phyloP scores from a whole-genome alignment of 345 rosid species.

The Camelina neglecta region DNA sequence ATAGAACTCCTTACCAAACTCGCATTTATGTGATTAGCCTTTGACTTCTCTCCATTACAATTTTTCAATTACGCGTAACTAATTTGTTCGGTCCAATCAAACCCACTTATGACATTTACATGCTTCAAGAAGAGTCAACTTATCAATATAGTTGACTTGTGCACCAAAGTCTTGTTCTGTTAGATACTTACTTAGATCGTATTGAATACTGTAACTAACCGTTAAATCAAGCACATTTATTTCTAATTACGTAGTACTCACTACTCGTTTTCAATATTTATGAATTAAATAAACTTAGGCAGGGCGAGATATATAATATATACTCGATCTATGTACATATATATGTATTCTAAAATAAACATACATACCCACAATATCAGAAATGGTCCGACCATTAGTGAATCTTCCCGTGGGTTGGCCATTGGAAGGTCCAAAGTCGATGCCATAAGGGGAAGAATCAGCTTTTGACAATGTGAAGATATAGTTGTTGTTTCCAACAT shows the following conservation, averaged over 20 bases:
- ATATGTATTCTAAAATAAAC: not conserved
- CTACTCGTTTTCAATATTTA: constrained; percentile 2
- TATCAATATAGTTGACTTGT: constrained; percentile 24
- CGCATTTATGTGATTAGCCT: constrained; percentile 25
- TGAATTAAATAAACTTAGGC: not conserved
- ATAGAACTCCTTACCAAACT: constrained; percentile 28
- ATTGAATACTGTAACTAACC: constrained; percentile 23
- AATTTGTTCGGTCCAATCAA: constrained; percentile 23
- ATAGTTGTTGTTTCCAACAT: constrained; percentile 68
- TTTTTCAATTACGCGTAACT: not conserved
- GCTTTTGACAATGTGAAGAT: constrained; percentile 65
- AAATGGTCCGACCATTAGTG: constrained; percentile 86
- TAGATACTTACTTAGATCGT: constrained; percentile 5
- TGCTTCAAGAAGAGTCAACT: constrained; percentile 34
- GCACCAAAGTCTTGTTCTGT: constrained; percentile 1
- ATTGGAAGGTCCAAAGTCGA: constrained; percentile 70
- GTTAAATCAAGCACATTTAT: constrained; percentile 32
- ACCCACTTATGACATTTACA: constrained; percentile 27
- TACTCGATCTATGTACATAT: too few relatives aligned
- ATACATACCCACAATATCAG: constrained; percentile 69
- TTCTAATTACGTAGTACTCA: constrained; percentile 3
- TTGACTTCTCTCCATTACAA: constrained; percentile 20
- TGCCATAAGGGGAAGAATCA: constrained; percentile 68
- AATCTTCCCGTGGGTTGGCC: constrained; percentile 78
- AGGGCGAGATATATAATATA: not conserved